These are phyloP conservation scores for Annulohypoxylon truncatum DNA, from an alignment of 2,329 filamentous ascomycete genomes.

Conservation along the genomic window DNA sequence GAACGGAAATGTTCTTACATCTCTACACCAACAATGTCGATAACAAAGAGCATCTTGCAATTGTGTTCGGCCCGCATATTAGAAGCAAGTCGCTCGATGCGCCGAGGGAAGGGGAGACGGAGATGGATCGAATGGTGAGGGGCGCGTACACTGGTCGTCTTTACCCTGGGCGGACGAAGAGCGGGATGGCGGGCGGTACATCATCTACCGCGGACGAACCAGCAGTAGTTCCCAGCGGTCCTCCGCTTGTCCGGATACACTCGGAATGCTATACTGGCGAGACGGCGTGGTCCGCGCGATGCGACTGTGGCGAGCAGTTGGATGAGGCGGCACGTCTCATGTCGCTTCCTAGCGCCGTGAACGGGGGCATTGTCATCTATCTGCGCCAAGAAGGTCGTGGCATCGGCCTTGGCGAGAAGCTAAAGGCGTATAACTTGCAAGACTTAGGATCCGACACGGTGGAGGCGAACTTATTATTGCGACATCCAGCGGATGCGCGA, in stretches of 20 bases:
- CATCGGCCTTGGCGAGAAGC: slow-evolving; percentile 92
- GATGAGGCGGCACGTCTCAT: slow-evolving; percentile 96
- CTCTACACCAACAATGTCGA: slow-evolving; percentile 93
- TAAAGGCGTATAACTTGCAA: slow-evolving; percentile 98
- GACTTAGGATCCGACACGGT: slow-evolving; percentile 98
- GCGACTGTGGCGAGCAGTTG: slow-evolving; percentile 97
- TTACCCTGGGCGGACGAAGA: slow-evolving; percentile 84
- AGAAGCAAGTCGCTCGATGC: slow-evolving; percentile 78
- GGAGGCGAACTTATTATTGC: slow-evolving; percentile 89
- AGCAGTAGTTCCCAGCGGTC: slow-evolving; percentile 38
- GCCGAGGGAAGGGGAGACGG: slow-evolving; percentile 79
- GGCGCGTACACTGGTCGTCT: slow-evolving; percentile 92
- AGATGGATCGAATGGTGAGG: slow-evolving; percentile 91
- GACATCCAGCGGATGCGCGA: slow-evolving; percentile 93
- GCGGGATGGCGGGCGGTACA: slow-evolving; percentile 65
- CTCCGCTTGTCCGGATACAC: slow-evolving; percentile 92
- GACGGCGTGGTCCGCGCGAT: slow-evolving; percentile 97
- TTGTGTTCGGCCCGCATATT: slow-evolving; percentile 92
- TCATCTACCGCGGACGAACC: slow-evolving; percentile 35
- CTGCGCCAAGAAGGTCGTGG: slow-evolving; percentile 95
- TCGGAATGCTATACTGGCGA: slow-evolving; percentile 99
- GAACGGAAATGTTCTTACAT: slow-evolving; percentile 97
- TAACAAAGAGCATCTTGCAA: slow-evolving; percentile 95
- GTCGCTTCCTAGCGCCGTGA: slow-evolving; percentile 72
- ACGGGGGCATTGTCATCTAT: slow-evolving; percentile 93